Percentiles rank a stretch among this genome's conserved stretches.
Evolutionary conservation across 345 rosid genomes (phyloP).

Genomic region (Litchi chinensis): DNA sequence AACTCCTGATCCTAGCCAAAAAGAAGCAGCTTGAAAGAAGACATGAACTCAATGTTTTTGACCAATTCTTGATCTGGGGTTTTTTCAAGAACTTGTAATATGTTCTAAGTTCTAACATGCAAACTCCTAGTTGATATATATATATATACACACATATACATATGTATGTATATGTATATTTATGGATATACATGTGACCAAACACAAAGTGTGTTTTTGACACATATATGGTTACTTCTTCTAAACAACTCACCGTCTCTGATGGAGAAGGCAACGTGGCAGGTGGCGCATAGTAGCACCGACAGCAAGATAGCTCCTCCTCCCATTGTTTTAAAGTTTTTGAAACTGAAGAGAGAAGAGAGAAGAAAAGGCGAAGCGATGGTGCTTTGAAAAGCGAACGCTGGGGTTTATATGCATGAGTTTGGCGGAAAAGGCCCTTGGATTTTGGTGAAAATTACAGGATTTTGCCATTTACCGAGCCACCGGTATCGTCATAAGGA

Average conservation of each 20-base stretch:
- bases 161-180: too few relatives aligned
- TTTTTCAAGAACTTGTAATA: too few relatives aligned
- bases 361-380: conserved; percentile 1
- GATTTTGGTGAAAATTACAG: conserved; percentile 13
- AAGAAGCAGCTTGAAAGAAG: background rate
- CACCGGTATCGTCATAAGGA: too few relatives aligned
- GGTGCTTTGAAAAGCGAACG: background rate
- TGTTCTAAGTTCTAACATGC: background rate
- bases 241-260: conserved; percentile 44
- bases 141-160: too few relatives aligned
- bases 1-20: background rate
- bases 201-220: too few relatives aligned
- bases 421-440: conserved; percentile 15
- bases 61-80: background rate
- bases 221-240: background rate
- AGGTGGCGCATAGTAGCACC: conserved; percentile 49
- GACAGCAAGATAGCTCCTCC: conserved; percentile 34
- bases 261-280: conserved; percentile 43
- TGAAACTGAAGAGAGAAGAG: background rate
- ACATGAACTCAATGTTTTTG: background rate
- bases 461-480: conserved; percentile 19
- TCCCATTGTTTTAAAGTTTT: conserved; percentile 29
- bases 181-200: background rate
- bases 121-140: background rate
- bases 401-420: conserved; percentile 45